phyloP scores from a whole-genome alignment of 768 basidiomycete species.

The Pisolithus microcarpus region DNA sequence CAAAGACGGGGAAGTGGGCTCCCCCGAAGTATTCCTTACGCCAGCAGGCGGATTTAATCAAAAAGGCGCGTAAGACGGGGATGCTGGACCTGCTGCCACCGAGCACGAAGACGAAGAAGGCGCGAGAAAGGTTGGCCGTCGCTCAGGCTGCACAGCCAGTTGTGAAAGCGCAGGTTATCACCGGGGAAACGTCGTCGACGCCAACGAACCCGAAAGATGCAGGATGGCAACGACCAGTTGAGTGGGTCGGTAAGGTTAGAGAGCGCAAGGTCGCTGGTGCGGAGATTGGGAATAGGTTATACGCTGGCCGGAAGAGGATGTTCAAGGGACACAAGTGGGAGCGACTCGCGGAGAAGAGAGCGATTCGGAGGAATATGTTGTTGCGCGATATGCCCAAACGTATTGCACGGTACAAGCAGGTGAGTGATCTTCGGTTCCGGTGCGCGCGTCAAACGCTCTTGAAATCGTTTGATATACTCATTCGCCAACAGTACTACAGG shows the following conservation, averaged over 20 bases:
- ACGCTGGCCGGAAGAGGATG: slow-evolving; percentile 74
- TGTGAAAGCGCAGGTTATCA: slow-evolving; percentile 5
- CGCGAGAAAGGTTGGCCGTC: slow-evolving; percentile 1
- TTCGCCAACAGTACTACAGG: slow-evolving; percentile 20
- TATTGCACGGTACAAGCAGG: slow-evolving; percentile 59
- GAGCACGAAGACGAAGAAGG: slow-evolving; percentile 46
- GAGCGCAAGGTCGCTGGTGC: slow-evolving; percentile 40
- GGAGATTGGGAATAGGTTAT: slow-evolving; percentile 56
- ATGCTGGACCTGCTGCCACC: slow-evolving; percentile 59
- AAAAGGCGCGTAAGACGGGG: slow-evolving; percentile 52
- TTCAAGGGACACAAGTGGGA: slow-evolving; percentile 94
- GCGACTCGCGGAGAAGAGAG: slow-evolving; percentile 42
- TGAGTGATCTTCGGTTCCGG: slow-evolving; percentile 26
- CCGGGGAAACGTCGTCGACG: neutral
- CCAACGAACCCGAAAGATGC: neutral
- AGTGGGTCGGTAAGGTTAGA: slow-evolving; percentile 36
- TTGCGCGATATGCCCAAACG: slow-evolving; percentile 67
- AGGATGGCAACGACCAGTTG: slow-evolving; percentile 24
- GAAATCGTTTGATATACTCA: slow-evolving; percentile 7
- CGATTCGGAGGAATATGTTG: slow-evolving; percentile 44
- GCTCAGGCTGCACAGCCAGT: slow-evolving; percentile 12
- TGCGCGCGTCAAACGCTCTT: neutral
- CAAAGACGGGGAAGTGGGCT: slow-evolving; percentile 57
- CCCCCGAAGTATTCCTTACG: slow-evolving; percentile 67
- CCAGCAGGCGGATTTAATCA: slow-evolving; percentile 71